Conservation (phyloP, 257 asterid genomes). For the Solanum etuberosum region DNA sequence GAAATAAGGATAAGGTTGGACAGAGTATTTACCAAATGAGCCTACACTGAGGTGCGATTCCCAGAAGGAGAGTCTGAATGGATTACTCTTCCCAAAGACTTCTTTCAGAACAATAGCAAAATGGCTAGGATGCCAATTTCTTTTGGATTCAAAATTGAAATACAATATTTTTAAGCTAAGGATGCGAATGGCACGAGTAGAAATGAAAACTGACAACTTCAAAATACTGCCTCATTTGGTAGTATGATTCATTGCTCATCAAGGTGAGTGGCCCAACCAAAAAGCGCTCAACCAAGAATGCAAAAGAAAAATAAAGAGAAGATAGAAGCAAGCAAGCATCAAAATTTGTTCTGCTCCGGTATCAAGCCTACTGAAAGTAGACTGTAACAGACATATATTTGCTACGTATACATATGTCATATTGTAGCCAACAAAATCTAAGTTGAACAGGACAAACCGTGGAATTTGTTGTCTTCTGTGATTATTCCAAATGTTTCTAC, state of each 20-base stretch:
- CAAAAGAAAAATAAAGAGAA: background rate
- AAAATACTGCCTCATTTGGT: background rate
- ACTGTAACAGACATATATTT: too few relatives aligned
- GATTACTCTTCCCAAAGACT: background rate
- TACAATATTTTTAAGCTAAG: background rate
- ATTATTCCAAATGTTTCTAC: conserved; percentile 83
- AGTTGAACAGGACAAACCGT: conserved; percentile 29
- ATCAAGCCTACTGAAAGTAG: too few relatives aligned
- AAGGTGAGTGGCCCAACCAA: background rate
- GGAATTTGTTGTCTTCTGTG: conserved; percentile 62
- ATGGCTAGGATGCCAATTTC: background rate
- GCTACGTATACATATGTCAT: too few relatives aligned
- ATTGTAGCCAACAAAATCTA: background rate
- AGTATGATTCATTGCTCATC: background rate
- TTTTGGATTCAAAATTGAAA: background rate
- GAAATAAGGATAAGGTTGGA: background rate
- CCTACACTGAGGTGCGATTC: background rate
- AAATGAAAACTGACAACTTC: background rate
- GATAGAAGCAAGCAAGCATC: background rate
- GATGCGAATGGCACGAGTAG: background rate
- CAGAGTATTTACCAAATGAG: background rate
- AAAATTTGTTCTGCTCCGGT: too few relatives aligned
- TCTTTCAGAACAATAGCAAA: background rate
- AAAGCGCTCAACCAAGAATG: background rate
- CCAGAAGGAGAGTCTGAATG: background rate